Evolutionary conservation across 331 rosid genomes (phyloP), one percentile per base, ranked within the genome.

Genomic region (Phaseolus coccineus): DNA sequence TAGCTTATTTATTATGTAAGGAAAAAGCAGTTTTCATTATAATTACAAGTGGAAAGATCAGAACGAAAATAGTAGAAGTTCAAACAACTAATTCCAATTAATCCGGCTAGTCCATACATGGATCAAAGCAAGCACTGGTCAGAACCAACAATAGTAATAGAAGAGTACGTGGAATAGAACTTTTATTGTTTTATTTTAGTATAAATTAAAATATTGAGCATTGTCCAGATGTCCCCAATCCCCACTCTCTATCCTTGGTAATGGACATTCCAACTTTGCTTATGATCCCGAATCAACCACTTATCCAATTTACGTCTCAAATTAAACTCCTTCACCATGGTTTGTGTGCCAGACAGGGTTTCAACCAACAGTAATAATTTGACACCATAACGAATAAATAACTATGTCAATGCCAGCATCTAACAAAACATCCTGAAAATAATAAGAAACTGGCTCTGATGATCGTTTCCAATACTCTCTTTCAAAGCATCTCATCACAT

Each of bases 61-160:
- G 53, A 28, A 28, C 3, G 28, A 56, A 72, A 44, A 73, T 25
- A 27, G 77, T 27, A 57, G 37, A 57, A 37, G 46, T 40, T 57
- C 44, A 78, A 66, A 50, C 30, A 78, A 53, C 39, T 70, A 46
- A 77, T 53, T 40, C 70, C 16, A 71, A 71, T 13, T 63, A 37
- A 48, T 57, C 3, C 9, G 1, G 12, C 7, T 19, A 27, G 64
- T 30, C 25, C 2, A 6, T 7, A 62, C 8, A 61, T 11, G 10
- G 4, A 73, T 46, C 71, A 47, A 3, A 10, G 28, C 30, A 50
- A 39, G 16, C 27, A 50, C 9, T 53, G 9, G 31, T 53, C 50
- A 30, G 14, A n/a, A 11, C 25, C 50, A 37, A 8, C 47, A 13
- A 35, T 50, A 35, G 39, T 30, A 40, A 28, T 51, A 42, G 24